Evolutionary conservation across 2,329 filamentous ascomycete species (phyloP), one percentile per base, ranked within the genome.

Genomic region (Teratosphaeria zuluensis): DNA sequence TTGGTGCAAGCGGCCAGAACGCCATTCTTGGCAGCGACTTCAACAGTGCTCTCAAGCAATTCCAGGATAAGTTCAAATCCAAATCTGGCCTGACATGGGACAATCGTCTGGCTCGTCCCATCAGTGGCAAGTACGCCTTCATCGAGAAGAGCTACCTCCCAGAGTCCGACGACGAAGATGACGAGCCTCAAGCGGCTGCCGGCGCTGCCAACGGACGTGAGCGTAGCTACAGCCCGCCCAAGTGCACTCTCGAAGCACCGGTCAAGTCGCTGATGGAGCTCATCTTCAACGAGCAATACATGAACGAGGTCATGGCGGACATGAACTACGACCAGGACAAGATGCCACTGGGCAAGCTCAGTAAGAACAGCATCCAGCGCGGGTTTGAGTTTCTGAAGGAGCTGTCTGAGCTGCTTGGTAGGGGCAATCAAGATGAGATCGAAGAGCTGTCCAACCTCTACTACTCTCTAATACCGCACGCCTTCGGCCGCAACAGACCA

Each of bases 391-490:
- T 85, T 6, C 78, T 96, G 56, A 92, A 94, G 68, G 83, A 90
- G 46, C 78, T 95, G 3, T 82, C 88, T 0, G 83, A 80, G 3
- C 74, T 91, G 3, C 73, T 92, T n/a, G 75, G 83, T 38, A 53
- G 56, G 68, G 61, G 2, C 69, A 51, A 62, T 0, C n/a, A 42
- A 9, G n/a, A 16, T 14, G 82, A 83, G 0, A 79, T 80, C 1
- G 84, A 88, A 64, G 69, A 81, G 0, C 75, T 92, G 2, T 92
- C 89, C 33, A 92, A 95, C 66, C 76, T 79, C 11, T 95, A 89
- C 73, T 94, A 92, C 72, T 88, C 87, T 0, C 76, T 88, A 48
- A 95, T 96, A 61, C 91, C 91, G 0, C 90, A 95, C 68, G 82
- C 77, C 33, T 92, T 94, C 71, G 89, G 90, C 8, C 85, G 89